phyloP scores from a whole-genome alignment of 495 filamentous ascomycete species.

The Parathielavia hyrcaniae region DNA sequence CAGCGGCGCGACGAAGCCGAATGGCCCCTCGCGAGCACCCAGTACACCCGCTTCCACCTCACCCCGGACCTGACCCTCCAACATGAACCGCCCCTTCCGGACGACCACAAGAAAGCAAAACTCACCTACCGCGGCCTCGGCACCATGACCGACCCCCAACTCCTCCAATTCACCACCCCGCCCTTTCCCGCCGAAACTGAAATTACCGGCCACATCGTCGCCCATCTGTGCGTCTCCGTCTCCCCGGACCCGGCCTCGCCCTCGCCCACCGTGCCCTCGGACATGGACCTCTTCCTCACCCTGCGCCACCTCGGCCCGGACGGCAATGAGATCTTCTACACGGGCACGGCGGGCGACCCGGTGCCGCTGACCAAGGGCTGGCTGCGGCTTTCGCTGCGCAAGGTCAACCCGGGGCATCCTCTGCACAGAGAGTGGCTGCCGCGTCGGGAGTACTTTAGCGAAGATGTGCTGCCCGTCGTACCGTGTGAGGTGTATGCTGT shows the following conservation, averaged over 20 bases:
- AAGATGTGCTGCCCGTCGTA: conserved; percentile 50
- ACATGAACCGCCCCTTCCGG: conserved; percentile 13
- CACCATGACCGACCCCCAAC: conserved; percentile 41
- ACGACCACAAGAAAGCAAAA: conserved; percentile 27
- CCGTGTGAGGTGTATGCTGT: conserved; percentile 54
- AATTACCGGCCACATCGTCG: conserved; percentile 60
- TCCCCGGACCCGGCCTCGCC: conserved; percentile 29
- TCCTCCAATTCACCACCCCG: conserved; percentile 48
- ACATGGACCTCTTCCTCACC: conserved; percentile 63
- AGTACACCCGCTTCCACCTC: conserved; percentile 54
- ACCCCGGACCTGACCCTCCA: conserved; percentile 35
- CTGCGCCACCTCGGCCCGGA: conserved; percentile 50
- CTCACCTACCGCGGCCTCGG: conserved; percentile 53
- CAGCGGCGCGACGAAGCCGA: conserved; percentile 48
- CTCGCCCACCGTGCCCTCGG: conserved; percentile 28
- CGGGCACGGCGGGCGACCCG: conserved; percentile 47
- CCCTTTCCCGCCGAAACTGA: conserved; percentile 55
- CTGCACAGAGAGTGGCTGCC: conserved; percentile 48
- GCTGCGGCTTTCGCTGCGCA: conserved; percentile 52
- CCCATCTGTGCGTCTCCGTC: conserved; percentile 55
- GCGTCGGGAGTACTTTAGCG: conserved; percentile 54
- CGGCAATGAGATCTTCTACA: conserved; percentile 60
- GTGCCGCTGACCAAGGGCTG: conserved; percentile 51
- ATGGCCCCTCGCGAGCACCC: conserved; percentile 59
- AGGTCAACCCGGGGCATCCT: conserved; percentile 44